phyloP scores from a whole-genome alignment of 1,284 basidiomycete species.

The Coniferiporia weirii region DNA sequence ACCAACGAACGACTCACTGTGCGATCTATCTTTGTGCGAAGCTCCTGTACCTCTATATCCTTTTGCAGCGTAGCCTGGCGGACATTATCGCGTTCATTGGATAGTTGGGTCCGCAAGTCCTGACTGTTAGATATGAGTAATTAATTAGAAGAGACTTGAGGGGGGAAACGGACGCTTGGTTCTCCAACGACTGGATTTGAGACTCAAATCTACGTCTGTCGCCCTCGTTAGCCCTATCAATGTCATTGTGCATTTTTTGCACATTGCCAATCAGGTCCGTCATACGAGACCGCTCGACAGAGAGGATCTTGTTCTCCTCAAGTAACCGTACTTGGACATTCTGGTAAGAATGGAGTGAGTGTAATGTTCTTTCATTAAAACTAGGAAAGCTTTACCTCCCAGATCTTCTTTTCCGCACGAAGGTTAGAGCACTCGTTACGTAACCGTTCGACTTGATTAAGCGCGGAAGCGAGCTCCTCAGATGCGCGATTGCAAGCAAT shows the following conservation, averaged over 20 bases:
- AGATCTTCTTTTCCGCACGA: slow-evolving; percentile 87
- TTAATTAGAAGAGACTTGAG: neutral
- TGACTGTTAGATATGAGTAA: slow-evolving; percentile 39
- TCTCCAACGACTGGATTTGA: slow-evolving; percentile 74
- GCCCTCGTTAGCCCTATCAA: slow-evolving; percentile 78
- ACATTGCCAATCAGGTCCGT: slow-evolving; percentile 85
- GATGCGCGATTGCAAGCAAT: slow-evolving; percentile 59
- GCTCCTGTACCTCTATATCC: slow-evolving; percentile 76
- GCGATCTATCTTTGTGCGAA: slow-evolving; percentile 71
- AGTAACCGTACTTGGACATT: slow-evolving; percentile 73
- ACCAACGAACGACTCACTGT: slow-evolving; percentile 41
- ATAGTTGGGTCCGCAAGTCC: slow-evolving; percentile 71
- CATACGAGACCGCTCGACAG: slow-evolving; percentile 78
- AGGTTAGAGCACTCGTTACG: slow-evolving; percentile 83
- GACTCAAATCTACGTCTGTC: slow-evolving; percentile 76
- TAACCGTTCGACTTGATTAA: slow-evolving; percentile 61
- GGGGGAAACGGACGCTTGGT: slow-evolving; percentile 55
- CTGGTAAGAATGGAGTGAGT: slow-evolving; percentile 31
- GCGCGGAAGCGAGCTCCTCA: slow-evolving; percentile 58
- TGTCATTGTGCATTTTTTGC: slow-evolving; percentile 84
- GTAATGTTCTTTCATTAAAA: slow-evolving; percentile 6
- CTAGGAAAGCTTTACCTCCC: slow-evolving; percentile 58
- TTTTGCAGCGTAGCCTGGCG: slow-evolving; percentile 70
- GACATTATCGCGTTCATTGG: slow-evolving; percentile 74
- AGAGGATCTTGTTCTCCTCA: slow-evolving; percentile 78